Percentiles rank a stretch among this genome's conserved stretches.
phyloP scores from a whole-genome alignment of 306 rosid species.

The Casuarina glauca region DNA sequence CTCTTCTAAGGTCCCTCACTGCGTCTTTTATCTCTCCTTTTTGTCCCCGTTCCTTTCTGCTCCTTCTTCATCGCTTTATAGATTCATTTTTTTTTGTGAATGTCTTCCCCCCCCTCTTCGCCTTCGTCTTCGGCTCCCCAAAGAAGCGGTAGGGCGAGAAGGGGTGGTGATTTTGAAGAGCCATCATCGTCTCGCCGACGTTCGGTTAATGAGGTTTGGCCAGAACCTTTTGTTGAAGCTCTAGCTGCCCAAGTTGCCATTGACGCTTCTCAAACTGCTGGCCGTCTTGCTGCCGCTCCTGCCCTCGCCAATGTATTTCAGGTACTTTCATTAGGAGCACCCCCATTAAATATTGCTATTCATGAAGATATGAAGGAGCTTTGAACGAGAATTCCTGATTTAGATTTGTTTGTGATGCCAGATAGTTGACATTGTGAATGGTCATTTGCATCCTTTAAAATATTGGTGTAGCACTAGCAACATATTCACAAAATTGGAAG shows the following conservation, averaged over 20 bases:
- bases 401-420: conserved; percentile 1
- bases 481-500: conserved; percentile 22
- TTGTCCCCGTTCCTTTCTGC: conserved; percentile 71
- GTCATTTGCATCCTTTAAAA: too few relatives aligned
- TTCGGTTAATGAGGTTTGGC: conserved; percentile 56
- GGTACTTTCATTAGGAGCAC: conserved; percentile 37
- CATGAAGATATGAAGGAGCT: background rate
- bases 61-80: conserved; percentile 24
- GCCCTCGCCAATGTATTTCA: conserved; percentile 72
- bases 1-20: conserved; percentile 77
- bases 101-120: conserved; percentile 50
- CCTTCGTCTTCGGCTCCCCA: conserved; percentile 38
- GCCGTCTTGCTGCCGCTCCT: conserved; percentile 65
- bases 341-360: too few relatives aligned
- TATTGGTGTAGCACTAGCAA: background rate
- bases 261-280: conserved; percentile 54
- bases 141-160: conserved; percentile 37
- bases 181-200: conserved; percentile 84
- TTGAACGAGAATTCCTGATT: background rate
- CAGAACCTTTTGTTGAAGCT: conserved; percentile 64
- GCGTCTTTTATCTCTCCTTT: conserved; percentile 88
- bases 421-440: background rate
- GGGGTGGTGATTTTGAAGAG: conserved; percentile 38
- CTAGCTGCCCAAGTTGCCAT: conserved; percentile 71
- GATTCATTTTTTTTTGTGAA: conserved; percentile 31